phyloP scores from a whole-genome alignment of 441 rosid species.

The Melastoma candidum region DNA sequence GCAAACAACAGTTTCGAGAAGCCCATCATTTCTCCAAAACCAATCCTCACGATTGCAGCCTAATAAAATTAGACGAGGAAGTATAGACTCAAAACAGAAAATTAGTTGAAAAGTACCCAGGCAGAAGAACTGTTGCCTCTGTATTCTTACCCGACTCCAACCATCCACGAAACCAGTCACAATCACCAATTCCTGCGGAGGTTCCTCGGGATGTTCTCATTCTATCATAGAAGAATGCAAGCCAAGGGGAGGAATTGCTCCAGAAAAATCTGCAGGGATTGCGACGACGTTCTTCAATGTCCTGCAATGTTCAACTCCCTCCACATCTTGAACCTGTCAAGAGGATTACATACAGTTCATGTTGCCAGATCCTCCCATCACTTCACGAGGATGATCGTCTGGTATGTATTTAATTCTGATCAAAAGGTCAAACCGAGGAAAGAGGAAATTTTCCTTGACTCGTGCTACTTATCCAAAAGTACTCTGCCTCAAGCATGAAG shows the following conservation, averaged over 20 bases:
- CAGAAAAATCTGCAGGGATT: slow-evolving; percentile 58
- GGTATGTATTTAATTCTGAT: too few species aligned
- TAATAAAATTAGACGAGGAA: slow-evolving; percentile 10
- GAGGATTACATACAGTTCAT: neutral
- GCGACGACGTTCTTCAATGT: slow-evolving; percentile 96
- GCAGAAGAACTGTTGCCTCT: slow-evolving; percentile 32
- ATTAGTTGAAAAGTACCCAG: too few species aligned
- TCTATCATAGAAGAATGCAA: neutral
- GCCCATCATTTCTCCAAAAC: slow-evolving; percentile 84
- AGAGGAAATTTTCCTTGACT: too few species aligned
- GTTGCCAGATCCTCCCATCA: too few species aligned
- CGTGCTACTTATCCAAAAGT: too few species aligned
- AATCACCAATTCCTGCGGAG: neutral
- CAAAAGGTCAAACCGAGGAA: too few species aligned
- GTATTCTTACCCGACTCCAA: slow-evolving; percentile 94
- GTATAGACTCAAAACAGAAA: neutral
- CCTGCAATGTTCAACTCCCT: slow-evolving; percentile 92
- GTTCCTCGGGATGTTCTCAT: too few species aligned
- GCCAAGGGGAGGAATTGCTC: neutral
- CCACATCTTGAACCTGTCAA: slow-evolving; percentile 74
- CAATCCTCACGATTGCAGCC: slow-evolving; percentile 99
- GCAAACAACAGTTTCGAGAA: slow-evolving; percentile 80
- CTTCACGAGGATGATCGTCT: too few species aligned
- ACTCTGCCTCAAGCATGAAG: too few species aligned
- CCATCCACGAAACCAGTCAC: slow-evolving; percentile 87